Base-by-base conservation (phyloP, 2,329 filamentous ascomycete species). In the Cercospora citrullina region DNA sequence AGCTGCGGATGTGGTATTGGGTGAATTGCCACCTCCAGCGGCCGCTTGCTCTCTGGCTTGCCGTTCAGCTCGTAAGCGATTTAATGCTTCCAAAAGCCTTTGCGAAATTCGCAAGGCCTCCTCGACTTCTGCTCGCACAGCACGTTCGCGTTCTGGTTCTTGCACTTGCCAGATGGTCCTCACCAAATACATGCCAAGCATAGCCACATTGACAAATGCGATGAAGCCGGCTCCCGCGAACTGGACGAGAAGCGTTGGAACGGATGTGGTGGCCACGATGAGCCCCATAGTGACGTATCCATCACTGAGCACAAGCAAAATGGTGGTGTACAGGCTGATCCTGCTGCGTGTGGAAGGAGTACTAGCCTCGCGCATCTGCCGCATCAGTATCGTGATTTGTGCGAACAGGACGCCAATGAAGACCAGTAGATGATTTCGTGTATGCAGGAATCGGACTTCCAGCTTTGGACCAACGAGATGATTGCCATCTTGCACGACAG, bases 91-190 rank as follows among this genome's bases (percentile, higher is more conserved):
- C n/a, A 67, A 55, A 16, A 74, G 72, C 21, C 66, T 60, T 62
- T 74, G 72, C 42, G 71, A 69, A 65, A 74, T 68, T 58, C 69
- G 64, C 63, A 69, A 65, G 71, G 75, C 57, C 45, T 76, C 74
- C 62, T 81, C 80, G 64, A 80, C 78, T 69, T 84, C 81, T 68
- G 77, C 78, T 45, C 84, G 77, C 63, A 83, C 80, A 66, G 77
- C 76, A 58, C 80, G 77, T 57, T 78, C 78, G 21, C 81, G 77
- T 68, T 85, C 83, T 3, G 84, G 84, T 26, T 81, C 85, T 74
- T 90, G 88, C 1, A 89, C 85, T 21, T 84, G 83, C 87, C 87
- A 90, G n/a, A 90, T 87, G 63, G 89, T 87, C 80, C 89, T 86
- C 74, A 90, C 80, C 71, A 90, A 90, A 63, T 87, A 85, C 80